These are phyloP conservation scores for Iris pallida DNA, from an alignment of 116 monocot genomes.

Conservation along the genomic window DNA sequence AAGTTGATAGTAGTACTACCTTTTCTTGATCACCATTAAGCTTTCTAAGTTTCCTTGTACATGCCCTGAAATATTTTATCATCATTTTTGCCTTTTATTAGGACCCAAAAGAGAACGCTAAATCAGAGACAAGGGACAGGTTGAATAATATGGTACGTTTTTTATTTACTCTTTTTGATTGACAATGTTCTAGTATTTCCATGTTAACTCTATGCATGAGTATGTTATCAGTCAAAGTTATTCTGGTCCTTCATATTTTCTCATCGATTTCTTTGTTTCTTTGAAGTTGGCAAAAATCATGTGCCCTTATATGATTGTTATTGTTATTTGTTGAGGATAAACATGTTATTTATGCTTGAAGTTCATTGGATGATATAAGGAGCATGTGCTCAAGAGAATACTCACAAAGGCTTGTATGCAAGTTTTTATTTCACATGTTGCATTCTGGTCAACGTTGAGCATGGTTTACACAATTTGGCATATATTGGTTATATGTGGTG, in stretches of 20 bases:
- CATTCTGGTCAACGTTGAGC: neutral
- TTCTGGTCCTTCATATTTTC: no score
- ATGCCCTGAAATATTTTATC: conserved; percentile 1
- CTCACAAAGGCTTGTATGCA: neutral
- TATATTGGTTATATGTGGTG: no score
- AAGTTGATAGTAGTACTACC: no score
- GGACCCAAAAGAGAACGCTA: conserved; percentile 99
- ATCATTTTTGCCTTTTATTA: conserved; percentile 19
- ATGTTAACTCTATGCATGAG: no score
- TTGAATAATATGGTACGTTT: no score
- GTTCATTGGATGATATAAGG: neutral
- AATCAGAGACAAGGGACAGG: no score
- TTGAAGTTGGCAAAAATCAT: neutral
- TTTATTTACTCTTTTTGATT: no score
- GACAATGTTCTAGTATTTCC: no score
- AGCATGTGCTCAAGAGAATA: neutral
- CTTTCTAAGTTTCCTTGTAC: no score
- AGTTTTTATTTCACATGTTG: neutral
- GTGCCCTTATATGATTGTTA: neutral
- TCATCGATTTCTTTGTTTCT: neutral
- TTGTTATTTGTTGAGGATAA: neutral
- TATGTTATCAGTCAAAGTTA: no score
- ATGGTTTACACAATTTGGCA: no score
- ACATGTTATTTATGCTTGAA: neutral
- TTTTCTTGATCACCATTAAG: no score